Evolutionary conservation across 106 monocot genomes (phyloP), one percentile per base, ranked within the genome.

Genomic region (Apostasia ramifera): DNA sequence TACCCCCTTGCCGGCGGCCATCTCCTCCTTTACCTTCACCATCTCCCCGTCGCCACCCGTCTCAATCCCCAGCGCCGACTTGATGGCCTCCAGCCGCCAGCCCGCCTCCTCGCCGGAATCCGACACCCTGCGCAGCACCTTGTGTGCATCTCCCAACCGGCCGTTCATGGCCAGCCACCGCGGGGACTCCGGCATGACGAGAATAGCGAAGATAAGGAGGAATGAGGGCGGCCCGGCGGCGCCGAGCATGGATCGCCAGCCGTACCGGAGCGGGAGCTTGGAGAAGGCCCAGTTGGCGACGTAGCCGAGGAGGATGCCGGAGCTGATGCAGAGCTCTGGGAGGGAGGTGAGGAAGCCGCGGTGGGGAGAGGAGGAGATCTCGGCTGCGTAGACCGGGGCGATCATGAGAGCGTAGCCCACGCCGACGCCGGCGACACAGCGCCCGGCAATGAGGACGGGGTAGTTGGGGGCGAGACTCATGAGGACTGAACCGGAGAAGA

Each of bases 91-190:
- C 37, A 77, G 69, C 1, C 81, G 37, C 3, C 12, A 47, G 8
- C 63, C 44, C 2, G 81, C 76, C 60, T 81, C 81, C n/a, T 73
- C 71, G 4, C 2, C 4, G 11, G 77, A 53, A 57, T 73, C 60
- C 40, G 74, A 82, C 14, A 64, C 59, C 39, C 62, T 78, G 3
- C 38, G 5, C 13, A 82, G 78, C 0, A 78, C 78, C 37, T 46
- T 57, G 1, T 14, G 59, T 48, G 82, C 82, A 2, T 70, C 70
- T 0, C 8, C 65, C 53, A 73, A 12, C 0, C 74, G 65, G 8
- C 85, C 85, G 55, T 72, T 77, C 71, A 85, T 74, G 47, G 74
- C 81, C 0, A 85, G 77, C 81, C 85, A 85, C 1, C 85, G 61
- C 5, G 84, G 84, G 1, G 84, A 84, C 44, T 84, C 80, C 40